A percentile compares a stretch with the other conserved stretches of the same genome.
phyloP scores from a whole-genome alignment of 768 basidiomycete species.

The Psilocybe cyanescens region DNA sequence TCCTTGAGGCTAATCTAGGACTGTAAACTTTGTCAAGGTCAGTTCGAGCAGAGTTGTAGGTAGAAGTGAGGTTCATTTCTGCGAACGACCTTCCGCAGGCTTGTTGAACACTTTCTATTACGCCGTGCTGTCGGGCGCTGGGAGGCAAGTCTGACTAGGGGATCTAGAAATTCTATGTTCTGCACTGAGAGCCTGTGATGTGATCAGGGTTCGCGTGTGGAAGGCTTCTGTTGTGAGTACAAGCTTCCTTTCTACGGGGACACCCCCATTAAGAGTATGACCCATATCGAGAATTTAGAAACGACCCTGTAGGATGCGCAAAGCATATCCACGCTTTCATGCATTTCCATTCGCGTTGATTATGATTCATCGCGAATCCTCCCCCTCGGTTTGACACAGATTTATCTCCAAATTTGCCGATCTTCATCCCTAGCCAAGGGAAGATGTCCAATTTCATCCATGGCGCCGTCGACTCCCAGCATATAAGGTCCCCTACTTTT shows the following conservation, averaged over 20 bases:
- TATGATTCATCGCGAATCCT: conserved; percentile 41
- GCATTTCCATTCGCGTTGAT: conserved; percentile 25
- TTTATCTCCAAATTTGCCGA: conserved; percentile 37
- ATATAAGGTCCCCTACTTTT: conserved; percentile 38
- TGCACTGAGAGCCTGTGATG: conserved; percentile 24
- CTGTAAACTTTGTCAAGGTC: conserved; percentile 2
- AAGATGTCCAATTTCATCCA: conserved; percentile 38
- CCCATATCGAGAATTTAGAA: conserved; percentile 32
- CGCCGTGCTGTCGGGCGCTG: conserved; percentile 27
- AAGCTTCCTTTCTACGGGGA: conserved; percentile 26
- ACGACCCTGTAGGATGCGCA: conserved; percentile 27
- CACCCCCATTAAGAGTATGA: conserved; percentile 24
- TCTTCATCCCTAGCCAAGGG: conserved; percentile 45
- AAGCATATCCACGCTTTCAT: conserved; percentile 30
- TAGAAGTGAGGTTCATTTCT: conserved; percentile 2
- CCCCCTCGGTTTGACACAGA: conserved; percentile 31
- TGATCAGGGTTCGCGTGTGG: conserved; percentile 28
- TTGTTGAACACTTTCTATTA: conserved; percentile 26
- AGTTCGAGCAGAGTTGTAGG: conserved; percentile 6
- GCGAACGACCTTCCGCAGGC: conserved; percentile 14
- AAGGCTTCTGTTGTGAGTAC: conserved; percentile 24
- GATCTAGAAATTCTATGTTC: conserved; percentile 37
- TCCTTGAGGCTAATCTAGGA: conserved; percentile 19
- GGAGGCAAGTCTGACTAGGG: conserved; percentile 15
- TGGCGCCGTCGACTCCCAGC: conserved; percentile 30